These are phyloP conservation scores for Curvularia sp. DNA, from an alignment of 2,329 filamentous ascomycete genomes.

Conservation along the genomic window DNA sequence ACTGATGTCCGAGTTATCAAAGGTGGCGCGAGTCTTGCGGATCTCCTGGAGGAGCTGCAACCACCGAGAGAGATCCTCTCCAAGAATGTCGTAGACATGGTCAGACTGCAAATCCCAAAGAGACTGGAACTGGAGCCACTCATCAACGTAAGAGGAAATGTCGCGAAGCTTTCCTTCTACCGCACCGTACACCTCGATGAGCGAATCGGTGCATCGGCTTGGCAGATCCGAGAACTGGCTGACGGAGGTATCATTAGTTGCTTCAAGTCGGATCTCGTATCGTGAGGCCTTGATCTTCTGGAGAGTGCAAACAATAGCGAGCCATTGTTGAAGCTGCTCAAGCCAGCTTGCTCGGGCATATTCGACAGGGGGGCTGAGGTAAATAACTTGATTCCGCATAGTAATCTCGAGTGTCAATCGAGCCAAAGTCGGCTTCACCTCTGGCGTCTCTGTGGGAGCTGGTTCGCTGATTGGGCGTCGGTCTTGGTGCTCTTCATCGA, in stretches of 20 bases:
- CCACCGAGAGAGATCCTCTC: conserved; percentile 91
- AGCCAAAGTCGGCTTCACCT: conserved; percentile 67
- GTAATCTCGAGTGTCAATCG: conserved; percentile 88
- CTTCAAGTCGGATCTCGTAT: conserved; percentile 84
- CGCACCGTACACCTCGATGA: conserved; percentile 80
- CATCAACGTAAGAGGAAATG: conserved; percentile 87
- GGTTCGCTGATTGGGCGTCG: conserved; percentile 37
- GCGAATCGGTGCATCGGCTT: conserved; percentile 77
- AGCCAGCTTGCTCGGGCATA: conserved; percentile 94
- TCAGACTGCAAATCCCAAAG: conserved; percentile 97
- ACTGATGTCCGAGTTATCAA: conserved; percentile 95
- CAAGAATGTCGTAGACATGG: conserved; percentile 89
- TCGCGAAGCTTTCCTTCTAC: conserved; percentile 83
- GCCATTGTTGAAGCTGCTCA: conserved; percentile 88
- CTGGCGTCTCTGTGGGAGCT: conserved; percentile 55
- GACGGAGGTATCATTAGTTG: conserved; percentile 66
- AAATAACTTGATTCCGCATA: conserved; percentile 98
- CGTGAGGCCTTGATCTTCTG: conserved; percentile 93
- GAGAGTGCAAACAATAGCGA: conserved; percentile 89
- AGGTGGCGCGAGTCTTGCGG: conserved; percentile 91
- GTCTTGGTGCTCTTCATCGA: conserved; percentile 44
- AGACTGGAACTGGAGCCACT: conserved; percentile 98
- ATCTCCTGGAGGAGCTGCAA: conserved; percentile 96
- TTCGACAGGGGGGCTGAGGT: conserved; percentile 90
- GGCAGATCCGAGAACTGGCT: conserved; percentile 82